A percentile compares a stretch with the other conserved stretches of the same genome.
Conservation (phyloP, 805 yeast genomes). For the Scheffersomyces ergatensis region DNA sequence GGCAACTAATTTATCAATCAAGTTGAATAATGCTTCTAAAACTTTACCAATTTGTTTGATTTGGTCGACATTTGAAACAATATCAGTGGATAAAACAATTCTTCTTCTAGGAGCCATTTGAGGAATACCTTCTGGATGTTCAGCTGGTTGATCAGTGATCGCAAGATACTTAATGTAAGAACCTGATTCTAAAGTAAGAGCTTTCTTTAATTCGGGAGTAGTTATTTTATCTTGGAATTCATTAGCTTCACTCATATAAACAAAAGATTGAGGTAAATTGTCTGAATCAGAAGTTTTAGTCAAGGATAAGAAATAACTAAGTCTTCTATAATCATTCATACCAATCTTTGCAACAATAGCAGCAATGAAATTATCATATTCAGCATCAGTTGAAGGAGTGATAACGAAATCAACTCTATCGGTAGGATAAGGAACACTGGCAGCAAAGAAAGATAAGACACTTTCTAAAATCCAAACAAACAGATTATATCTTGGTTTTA, state of each 20-base stretch:
- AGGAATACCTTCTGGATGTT: constrained; percentile 60
- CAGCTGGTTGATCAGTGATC: constrained; percentile 80
- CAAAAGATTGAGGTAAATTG: constrained; percentile 69
- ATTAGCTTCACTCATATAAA: constrained; percentile 84
- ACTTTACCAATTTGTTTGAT: constrained; percentile 47
- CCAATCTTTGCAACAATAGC: constrained; percentile 82
- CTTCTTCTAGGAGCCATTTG: constrained; percentile 55
- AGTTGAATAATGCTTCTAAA: constrained; percentile 52
- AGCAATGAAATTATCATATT: constrained; percentile 69
- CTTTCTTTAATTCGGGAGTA: constrained; percentile 39
- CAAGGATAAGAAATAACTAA: constrained; percentile 77
- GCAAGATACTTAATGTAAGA: constrained; percentile 63
- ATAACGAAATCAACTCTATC: constrained; percentile 65
- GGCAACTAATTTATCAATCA: constrained; percentile 59
- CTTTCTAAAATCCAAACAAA: constrained; percentile 65
- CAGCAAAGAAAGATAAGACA: constrained; percentile 54
- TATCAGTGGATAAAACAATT: constrained; percentile 52
- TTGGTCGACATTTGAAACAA: constrained; percentile 51
- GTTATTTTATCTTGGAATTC: constrained; percentile 72
- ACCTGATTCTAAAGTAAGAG: constrained; percentile 44
- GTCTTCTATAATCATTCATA: constrained; percentile 74
- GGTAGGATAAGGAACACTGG: constrained; percentile 51
- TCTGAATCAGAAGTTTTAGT: constrained; percentile 77
- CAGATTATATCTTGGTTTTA: constrained; percentile 79
- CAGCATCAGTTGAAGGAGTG: constrained; percentile 44